Conservation (phyloP, 2,329 filamentous ascomycete genomes). For the Podosphaera xanthii region DNA sequence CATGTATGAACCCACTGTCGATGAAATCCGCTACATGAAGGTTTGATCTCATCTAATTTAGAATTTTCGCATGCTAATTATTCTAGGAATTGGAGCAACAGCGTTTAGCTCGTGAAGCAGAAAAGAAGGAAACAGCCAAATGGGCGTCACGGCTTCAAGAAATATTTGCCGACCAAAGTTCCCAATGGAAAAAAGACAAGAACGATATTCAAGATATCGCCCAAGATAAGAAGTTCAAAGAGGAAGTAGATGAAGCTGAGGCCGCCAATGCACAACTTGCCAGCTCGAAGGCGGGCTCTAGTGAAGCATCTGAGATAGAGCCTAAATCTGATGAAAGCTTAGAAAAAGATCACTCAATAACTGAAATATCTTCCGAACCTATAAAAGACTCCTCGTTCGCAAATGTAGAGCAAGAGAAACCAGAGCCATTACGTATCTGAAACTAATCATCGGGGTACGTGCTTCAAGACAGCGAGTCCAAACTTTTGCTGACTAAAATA, state of each 20-base stretch:
- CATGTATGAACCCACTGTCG: conserved; percentile 95
- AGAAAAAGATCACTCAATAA: background rate
- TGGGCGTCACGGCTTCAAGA: conserved; percentile 58
- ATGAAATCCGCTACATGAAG: conserved; percentile 94
- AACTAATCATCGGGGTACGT: background rate
- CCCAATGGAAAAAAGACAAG: conserved; percentile 83
- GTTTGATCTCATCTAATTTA: conserved; percentile 18
- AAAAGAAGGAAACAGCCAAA: conserved; percentile 52
- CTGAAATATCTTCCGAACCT: background rate
- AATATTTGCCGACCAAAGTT: conserved; percentile 51
- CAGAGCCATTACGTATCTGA: background rate
- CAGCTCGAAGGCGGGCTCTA: background rate
- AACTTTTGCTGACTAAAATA: too few species aligned
- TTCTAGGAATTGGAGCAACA: conserved; percentile 77
- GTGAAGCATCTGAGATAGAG: background rate
- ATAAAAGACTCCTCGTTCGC: background rate
- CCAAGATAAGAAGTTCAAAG: conserved; percentile 26
- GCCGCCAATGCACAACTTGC: background rate
- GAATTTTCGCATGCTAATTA: background rate
- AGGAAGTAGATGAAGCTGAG: conserved; percentile 4
- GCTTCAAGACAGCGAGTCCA: background rate
- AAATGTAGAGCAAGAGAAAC: background rate
- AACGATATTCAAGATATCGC: conserved; percentile 48
- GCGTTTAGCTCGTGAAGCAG: conserved; percentile 52
- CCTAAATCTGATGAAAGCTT: background rate